Percentiles rank a stretch among this genome's conserved stretches.
Conservation (phyloP, 768 basidiomycete species). For the Termitomyces sp. region DNA sequence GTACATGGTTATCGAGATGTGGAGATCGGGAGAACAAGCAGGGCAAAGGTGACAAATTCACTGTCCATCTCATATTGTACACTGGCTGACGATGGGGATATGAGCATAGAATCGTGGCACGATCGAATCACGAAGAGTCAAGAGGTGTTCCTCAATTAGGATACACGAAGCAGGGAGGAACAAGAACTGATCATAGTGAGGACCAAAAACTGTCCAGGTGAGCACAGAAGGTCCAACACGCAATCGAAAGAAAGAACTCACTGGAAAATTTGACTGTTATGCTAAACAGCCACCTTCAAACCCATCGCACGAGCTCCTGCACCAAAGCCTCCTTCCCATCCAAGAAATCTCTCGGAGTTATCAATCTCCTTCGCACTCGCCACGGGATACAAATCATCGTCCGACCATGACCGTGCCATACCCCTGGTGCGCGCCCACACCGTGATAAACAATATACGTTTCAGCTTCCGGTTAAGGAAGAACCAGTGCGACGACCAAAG, state of each 20-base stretch:
- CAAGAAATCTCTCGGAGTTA: constrained; percentile 62
- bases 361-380: constrained; percentile 32
- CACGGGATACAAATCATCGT: constrained; percentile 43
- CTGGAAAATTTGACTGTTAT: not conserved
- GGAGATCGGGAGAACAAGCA: not conserved
- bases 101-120: not conserved
- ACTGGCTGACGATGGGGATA: not conserved
- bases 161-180: not conserved
- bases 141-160: not conserved
- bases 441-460: constrained; percentile 88
- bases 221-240: not conserved
- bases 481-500: constrained; percentile 98
- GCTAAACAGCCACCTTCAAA: constrained; percentile 31
- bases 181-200: not conserved
- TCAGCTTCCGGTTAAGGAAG: constrained; percentile 90
- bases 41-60: not conserved
- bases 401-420: constrained; percentile 49
- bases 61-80: not conserved
- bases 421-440: constrained; percentile 84
- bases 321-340: constrained; percentile 77
- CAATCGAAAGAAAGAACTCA: constrained; percentile 9
- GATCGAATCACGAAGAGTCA: not conserved
- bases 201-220: constrained; percentile 1
- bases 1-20: not conserved
- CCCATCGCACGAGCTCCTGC: constrained; percentile 85